phyloP scores from a whole-genome alignment of 495 filamentous ascomycete species.

The Penicillium daleae region DNA sequence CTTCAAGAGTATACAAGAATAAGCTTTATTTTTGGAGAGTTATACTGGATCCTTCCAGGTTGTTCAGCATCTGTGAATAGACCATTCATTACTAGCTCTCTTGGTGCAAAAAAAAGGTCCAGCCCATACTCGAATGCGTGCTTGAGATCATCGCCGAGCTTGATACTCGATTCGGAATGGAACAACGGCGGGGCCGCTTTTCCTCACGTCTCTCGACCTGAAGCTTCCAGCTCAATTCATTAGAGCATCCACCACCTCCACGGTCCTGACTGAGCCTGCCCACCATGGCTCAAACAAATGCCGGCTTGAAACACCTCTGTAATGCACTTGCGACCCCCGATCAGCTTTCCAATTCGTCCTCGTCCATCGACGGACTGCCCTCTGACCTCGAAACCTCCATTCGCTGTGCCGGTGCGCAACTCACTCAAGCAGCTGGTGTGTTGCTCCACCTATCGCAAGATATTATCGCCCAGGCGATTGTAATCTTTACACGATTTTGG shows the following conservation, averaged over 20 bases:
- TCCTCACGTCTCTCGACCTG: not conserved
- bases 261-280: slow-evolving; percentile 16
- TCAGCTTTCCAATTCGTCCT: slow-evolving; percentile 74
- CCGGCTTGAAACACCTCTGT: slow-evolving; percentile 61
- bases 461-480: slow-evolving; percentile 82
- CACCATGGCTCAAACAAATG: slow-evolving; percentile 32
- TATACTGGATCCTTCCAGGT: not conserved
- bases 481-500: slow-evolving; percentile 90
- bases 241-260: slow-evolving; percentile 8
- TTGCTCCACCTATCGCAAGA: slow-evolving; percentile 87
- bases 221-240: not conserved
- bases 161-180: slow-evolving; percentile 1
- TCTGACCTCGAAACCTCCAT: slow-evolving; percentile 73
- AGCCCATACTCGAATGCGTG: not conserved
- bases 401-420: slow-evolving; percentile 61
- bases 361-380: slow-evolving; percentile 70
- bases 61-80: not conserved
- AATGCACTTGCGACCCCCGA: slow-evolving; percentile 85
- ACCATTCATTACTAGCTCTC: not conserved
- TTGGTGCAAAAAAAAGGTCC: too few species aligned
- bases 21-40: not conserved
- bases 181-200: not conserved
- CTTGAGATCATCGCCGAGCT: not conserved
- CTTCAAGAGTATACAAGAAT: not conserved
- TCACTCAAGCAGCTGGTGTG: slow-evolving; percentile 88